These are phyloP conservation scores for Oryza rufipogon DNA, from an alignment of 176 grass and related monocot species.

Conservation along the genomic window DNA sequence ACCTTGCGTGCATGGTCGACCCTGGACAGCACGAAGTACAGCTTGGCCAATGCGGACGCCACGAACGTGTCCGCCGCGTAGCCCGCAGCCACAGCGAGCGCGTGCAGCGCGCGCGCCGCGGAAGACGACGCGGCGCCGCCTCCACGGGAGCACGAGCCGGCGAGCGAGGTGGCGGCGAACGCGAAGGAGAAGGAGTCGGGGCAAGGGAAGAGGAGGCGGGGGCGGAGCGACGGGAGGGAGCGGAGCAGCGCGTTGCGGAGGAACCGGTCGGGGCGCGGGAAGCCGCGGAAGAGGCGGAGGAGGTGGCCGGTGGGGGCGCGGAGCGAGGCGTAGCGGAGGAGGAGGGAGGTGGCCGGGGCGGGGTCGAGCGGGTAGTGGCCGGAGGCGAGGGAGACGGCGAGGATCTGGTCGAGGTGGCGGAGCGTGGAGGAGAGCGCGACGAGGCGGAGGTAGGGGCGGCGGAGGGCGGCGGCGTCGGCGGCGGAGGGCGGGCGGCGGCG, in stretches of 20 bases:
- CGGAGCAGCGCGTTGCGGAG: conserved; percentile 76
- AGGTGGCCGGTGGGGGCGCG: conserved; percentile 42
- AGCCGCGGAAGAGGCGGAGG: conserved; percentile 64
- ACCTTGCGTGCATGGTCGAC: conserved; percentile 53
- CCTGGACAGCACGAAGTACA: conserved; percentile 68
- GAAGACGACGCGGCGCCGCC: neutral
- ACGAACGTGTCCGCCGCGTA: conserved; percentile 68
- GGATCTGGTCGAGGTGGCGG: conserved; percentile 64
- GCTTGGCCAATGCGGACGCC: conserved; percentile 59
- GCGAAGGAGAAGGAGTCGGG: conserved; percentile 51
- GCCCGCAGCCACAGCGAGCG: conserved; percentile 45
- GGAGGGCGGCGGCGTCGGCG: conserved; percentile 28
- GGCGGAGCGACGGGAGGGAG: conserved; percentile 52
- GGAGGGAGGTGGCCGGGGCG: conserved; percentile 50
- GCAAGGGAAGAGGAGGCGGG: conserved; percentile 52
- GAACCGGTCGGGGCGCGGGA: conserved; percentile 48
- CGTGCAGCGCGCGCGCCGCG: conserved; percentile 43
- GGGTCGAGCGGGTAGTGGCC: conserved; percentile 46
- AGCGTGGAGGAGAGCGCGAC: conserved; percentile 52
- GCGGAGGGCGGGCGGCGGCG: neutral
- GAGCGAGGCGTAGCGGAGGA: conserved; percentile 68
- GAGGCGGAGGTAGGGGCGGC: conserved; percentile 45
- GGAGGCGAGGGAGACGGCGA: conserved; percentile 57
- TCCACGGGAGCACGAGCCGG: conserved; percentile 44
- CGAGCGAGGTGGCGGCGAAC: conserved; percentile 56